Evolutionary conservation across 2,329 filamentous ascomycete genomes (phyloP).

Genomic region (Trichoderma afroharzianum): DNA sequence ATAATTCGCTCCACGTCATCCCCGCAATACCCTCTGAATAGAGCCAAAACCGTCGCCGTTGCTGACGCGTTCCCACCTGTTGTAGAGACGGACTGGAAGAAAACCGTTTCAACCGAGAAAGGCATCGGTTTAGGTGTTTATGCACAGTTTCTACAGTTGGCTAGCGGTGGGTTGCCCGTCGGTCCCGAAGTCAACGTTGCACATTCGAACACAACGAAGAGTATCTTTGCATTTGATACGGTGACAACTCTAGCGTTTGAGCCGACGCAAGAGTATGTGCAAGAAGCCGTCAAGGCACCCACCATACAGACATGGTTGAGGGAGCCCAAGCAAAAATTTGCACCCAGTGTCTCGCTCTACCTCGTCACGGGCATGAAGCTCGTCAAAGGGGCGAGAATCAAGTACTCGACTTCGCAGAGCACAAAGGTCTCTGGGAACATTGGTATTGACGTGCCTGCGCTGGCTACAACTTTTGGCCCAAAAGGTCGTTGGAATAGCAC

Average conservation of each 20-base stretch:
- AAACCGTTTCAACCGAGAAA: not conserved
- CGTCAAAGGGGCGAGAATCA: not conserved
- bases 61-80: not conserved
- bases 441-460: not conserved
- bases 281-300: not conserved
- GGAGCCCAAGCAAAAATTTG: not conserved
- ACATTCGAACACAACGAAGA: not conserved
- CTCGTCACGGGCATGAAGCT: slow-evolving; percentile 8
- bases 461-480: not conserved
- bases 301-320: not conserved
- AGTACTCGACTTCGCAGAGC: not conserved
- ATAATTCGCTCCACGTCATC: not conserved
- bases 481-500: not conserved
- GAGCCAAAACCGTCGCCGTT: not conserved
- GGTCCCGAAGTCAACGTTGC: not conserved
- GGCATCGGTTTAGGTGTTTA: not conserved
- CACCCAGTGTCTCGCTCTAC: not conserved
- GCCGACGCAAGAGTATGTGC: not conserved
- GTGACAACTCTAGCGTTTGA: not conserved
- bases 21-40: not conserved
- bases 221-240: not conserved
- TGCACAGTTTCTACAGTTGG: not conserved
- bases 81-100: not conserved
- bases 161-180: not conserved
- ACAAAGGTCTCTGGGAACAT: not conserved